Base-by-base conservation (phyloP, 805 yeast genomes). In the Starmerella scarabaei region DNA sequence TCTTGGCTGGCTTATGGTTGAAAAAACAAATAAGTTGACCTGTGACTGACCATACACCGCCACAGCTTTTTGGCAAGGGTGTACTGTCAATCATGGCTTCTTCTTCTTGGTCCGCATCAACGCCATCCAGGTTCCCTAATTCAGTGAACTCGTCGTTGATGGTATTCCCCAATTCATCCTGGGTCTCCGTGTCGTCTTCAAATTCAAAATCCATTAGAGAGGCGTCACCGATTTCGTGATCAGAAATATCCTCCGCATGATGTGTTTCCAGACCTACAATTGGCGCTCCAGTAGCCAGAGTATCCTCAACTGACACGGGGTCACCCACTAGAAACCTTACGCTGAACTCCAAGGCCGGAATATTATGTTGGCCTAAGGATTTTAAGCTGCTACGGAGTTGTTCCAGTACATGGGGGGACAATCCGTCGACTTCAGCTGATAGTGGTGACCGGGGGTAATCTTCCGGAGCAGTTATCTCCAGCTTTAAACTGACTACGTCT, bases 21-120 rank as follows among this genome's bases (percentile, higher is more conserved):
- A 83, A 84, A 53, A 86, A 86, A 54, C 94, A 82, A 1, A 86
- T 78, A 37, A 86, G 62, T 43, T 73, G 73, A 0, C 95, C 95
- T 3, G 73, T 69, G 11, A 74, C 69, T 0, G 93, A 68, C 94
- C 95, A 86, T 1, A 73, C 65, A 0, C 94, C 95, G 8, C 95
- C 95, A 63, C 94, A 86, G 8, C 85, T 91, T 54, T 82, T 85
- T 0, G 96, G 95, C 12, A 86, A 69, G 0, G 96, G 96, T 0
- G 94, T 82, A 30, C 83, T 77, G 54, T 83, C 93, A 52, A 75
- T 23, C n/a, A 48, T 51, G 7, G 63, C 71, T 15, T 60, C 61
- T 53, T 58, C 45, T 18, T 50, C 53, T 9, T 56, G 60, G 3
- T 52, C 58, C 11, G 50, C 57, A 4, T 56, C 54, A 26, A 56